Base-by-base conservation (phyloP, 2,329 filamentous ascomycete species). In the Venturia oleaginea region DNA sequence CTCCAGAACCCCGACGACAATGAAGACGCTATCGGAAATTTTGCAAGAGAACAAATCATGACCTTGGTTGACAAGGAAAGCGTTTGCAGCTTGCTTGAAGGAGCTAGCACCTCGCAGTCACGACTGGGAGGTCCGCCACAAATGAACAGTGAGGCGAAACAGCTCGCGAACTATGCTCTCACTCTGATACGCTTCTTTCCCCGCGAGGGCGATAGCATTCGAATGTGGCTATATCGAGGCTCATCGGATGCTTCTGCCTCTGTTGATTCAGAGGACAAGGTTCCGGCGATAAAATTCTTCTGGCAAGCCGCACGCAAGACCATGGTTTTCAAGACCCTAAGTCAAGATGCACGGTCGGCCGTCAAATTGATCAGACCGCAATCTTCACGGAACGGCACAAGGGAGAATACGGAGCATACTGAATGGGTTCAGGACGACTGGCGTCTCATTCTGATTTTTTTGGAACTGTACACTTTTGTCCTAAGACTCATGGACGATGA, bases 401-500 rank as follows among this genome's bases (percentile, higher is more conserved):
- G 13, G 15, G 57, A 17, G 40, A 55, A 64, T 65, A n/a, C 19
- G 27, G 46, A 32, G 11, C 40, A 64, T 40, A 30, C 27, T 27
- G 42, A 61, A 19, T 38, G 40, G 63, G 30, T 67, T n/a, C 46
- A 51, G 32, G 83, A 87, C 68, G 91, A 97, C 72, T 99, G 94
- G 94, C 87, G 89, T 22, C 87, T 94, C 0, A 85, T 96, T 51
- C 80, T 97, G 0, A 82, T 99, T 0, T 97, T 99, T 72, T 81
- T 99, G 6, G 94, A 99, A 70, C 83, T 99, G 0, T 99, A 97
- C 73, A 91, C 89, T 2, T 97, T 97, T 72, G 86, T 97, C 2
- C 79, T 97, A 15, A 89, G 94, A 69, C 85, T 97, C 40, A 96
- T 93, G 73, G 94, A 99, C 69, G 94, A 99, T 68, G 93, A 97